Conservation (phyloP, 2,329 filamentous ascomycete species). For the Calonectria pseudoreteaudii region DNA sequence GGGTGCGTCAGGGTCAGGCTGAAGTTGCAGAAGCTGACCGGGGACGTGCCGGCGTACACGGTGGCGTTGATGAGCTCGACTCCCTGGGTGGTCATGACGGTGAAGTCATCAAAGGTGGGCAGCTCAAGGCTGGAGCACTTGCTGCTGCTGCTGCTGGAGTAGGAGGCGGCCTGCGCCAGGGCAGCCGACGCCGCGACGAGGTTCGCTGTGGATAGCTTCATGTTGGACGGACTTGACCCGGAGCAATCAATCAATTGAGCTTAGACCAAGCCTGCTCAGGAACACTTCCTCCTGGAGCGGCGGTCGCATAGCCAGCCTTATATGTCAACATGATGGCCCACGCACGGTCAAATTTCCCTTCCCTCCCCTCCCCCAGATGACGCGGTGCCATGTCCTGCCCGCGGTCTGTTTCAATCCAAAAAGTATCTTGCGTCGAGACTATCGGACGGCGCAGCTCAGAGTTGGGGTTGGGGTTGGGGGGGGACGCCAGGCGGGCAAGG, state of each 20-base stretch:
- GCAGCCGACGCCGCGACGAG: background rate
- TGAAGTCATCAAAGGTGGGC: constrained; percentile 13
- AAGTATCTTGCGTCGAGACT: background rate
- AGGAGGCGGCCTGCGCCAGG: background rate
- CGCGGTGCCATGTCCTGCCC: background rate
- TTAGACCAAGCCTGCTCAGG: background rate
- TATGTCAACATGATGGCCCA: background rate
- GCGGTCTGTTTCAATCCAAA: background rate
- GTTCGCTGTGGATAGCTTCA: background rate
- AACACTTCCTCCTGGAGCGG: background rate
- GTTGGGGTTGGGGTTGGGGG: too few relatives aligned
- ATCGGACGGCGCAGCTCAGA: background rate
- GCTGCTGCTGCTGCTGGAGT: too few relatives aligned
- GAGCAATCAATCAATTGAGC: background rate
- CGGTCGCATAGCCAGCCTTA: background rate
- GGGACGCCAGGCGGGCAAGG: too few relatives aligned
- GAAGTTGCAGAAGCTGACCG: constrained; percentile 2
- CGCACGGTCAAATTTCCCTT: background rate
- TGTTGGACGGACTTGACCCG: background rate
- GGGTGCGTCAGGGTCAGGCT: constrained; percentile 1
- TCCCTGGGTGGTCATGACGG: background rate
- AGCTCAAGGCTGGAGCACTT: constrained; percentile 13
- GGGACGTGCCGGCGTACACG: background rate
- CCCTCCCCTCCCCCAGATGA: too few relatives aligned
- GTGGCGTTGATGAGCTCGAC: background rate